These are phyloP conservation scores for Gentiana macrophylla DNA, from an alignment of 257 asterid genomes.

Conservation along the genomic window DNA sequence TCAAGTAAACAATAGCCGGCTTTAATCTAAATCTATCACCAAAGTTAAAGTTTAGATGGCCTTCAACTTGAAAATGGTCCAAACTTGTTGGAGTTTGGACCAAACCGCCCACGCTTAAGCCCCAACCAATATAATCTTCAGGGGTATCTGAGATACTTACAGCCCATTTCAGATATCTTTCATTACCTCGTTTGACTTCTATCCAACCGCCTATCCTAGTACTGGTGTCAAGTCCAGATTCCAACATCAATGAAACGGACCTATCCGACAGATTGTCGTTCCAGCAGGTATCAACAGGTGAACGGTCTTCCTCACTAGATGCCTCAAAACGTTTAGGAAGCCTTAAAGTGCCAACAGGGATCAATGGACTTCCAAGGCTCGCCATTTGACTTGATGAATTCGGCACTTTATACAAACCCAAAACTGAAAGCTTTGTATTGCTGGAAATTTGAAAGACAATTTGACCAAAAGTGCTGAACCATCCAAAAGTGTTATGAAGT, in stretches of 20 bases:
- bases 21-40: slow-evolving; percentile 53
- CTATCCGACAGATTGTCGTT: slow-evolving; percentile 24
- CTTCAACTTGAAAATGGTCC: slow-evolving; percentile 68
- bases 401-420: slow-evolving; percentile 49
- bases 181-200: slow-evolving; percentile 43
- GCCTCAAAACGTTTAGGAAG: slow-evolving; percentile 23
- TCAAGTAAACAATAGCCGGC: slow-evolving; percentile 54
- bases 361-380: slow-evolving; percentile 49
- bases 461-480: slow-evolving; percentile 71
- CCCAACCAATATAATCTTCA: slow-evolving; percentile 81
- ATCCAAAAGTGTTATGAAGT: slow-evolving; percentile 16
- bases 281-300: slow-evolving; percentile 6
- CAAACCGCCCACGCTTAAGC: slow-evolving; percentile 62
- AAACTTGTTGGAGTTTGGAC: slow-evolving; percentile 29
- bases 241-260: slow-evolving; percentile 55
- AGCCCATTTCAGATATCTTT: slow-evolving; percentile 47
- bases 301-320: slow-evolving; percentile 31
- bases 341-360: slow-evolving; percentile 39
- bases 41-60: slow-evolving; percentile 40
- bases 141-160: slow-evolving; percentile 54
- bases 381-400: slow-evolving; percentile 26
- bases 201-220: slow-evolving; percentile 73
- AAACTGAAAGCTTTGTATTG: slow-evolving; percentile 61
- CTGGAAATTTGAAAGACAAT: slow-evolving; percentile 48
- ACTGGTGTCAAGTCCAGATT: slow-evolving; percentile 47